Base-by-base conservation (phyloP, 257 asterid species). In the Haberlea rhodopensis region DNA sequence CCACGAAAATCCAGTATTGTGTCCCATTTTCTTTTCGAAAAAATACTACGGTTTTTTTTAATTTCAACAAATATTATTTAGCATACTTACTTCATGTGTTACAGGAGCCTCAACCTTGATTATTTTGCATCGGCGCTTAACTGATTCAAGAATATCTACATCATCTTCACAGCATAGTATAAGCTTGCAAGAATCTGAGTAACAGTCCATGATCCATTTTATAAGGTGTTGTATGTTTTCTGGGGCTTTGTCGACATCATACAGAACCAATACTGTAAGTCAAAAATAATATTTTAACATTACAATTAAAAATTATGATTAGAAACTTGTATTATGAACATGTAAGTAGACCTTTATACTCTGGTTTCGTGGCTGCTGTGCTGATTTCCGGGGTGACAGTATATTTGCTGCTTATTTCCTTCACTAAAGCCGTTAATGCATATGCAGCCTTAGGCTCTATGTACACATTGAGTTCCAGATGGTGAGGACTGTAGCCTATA, bases 121-220 rank as follows among this genome's bases (percentile, higher is more conserved):
- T 62, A 78, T 75, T 70, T 82, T 83, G 81, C 91, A 83, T 9
- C 89, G 86, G 68, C 69, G 74, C 54, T 72, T 90, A 3, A 90
- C 88, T 0, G 86, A 79, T 67, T 87, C 97, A 49, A 90, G 83
- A 46, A 87, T 84, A 63, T 83, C 73, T 58, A 49, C 74, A 32
- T 90, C 95, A 62, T 82, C 86, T 81, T 85, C 88, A 70, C 97
- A 87, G 73, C 88, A 85, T 37, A 90, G 91, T 68, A 90, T 73
- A 19, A 89, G 90, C 31, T 79, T 89, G 70, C 94, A 87, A 55
- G 87, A 83, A 70, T 89, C 94, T 1, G 97, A 74, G 71, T 87
- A 87, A 63, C 95, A 80, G 71, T 89, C 97, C 85, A 87, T 87
- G 57, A 83, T 85, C 97, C 97, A 89, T 76, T 89, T 87, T 59